Evolutionary conservation across 2,329 filamentous ascomycete genomes (phyloP).

Genomic region (Xylariales sp.): DNA sequence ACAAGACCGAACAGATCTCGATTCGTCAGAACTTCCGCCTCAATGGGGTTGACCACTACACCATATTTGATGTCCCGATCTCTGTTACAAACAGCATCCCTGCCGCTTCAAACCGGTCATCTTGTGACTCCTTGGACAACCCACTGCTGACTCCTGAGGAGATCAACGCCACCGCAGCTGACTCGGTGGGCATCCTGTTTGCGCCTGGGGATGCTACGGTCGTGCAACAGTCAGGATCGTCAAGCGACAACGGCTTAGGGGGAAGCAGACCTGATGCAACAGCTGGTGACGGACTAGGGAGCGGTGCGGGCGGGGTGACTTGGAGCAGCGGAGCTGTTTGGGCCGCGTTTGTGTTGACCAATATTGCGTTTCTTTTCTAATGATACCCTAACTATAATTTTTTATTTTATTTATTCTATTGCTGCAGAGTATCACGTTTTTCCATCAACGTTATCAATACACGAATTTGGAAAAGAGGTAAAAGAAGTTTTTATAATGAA

Average conservation of each 20-base stretch:
- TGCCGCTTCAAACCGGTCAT: conserved; percentile 31
- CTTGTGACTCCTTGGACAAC: conserved; percentile 49
- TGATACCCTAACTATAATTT: no score
- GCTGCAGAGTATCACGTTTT: no score
- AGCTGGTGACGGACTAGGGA: conserved; percentile 25
- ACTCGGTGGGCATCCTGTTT: conserved; percentile 43
- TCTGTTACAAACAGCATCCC: conserved; percentile 62
- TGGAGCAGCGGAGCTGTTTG: conserved; percentile 28
- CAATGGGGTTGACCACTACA: conserved; percentile 61
- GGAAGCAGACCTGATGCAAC: conserved; percentile 18
- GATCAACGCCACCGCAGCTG: conserved; percentile 36
- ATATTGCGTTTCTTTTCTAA: conserved; percentile 19
- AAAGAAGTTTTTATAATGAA: no score
- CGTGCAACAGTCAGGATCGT: conserved; percentile 29
- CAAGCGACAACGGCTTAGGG: conserved; percentile 28
- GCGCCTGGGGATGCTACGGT: conserved; percentile 46
- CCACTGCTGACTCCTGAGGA: conserved; percentile 41
- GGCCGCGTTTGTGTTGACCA: conserved; percentile 26
- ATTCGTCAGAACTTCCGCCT: conserved; percentile 67
- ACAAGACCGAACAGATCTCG: conserved; percentile 62
- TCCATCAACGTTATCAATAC: no score
- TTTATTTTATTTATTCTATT: no score
- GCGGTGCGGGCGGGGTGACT: conserved; percentile 23
- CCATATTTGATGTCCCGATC: conserved; percentile 67
- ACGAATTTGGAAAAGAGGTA: no score